phyloP scores from a whole-genome alignment of 441 rosid species.

The Gossypium lobatum region DNA sequence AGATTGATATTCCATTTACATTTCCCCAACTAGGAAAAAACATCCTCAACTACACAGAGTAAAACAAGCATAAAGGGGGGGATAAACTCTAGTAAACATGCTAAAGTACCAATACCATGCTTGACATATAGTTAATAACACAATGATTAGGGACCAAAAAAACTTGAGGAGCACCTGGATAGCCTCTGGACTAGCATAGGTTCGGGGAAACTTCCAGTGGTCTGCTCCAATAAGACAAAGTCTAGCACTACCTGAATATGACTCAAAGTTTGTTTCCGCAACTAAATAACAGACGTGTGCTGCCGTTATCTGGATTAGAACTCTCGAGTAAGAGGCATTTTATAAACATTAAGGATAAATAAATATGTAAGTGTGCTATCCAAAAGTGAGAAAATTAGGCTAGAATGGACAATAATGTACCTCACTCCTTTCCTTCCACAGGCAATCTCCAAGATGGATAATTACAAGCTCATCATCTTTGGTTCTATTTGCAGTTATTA shows the following conservation, averaged over 20 bases:
- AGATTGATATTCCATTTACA: not conserved
- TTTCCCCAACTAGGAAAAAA: not conserved
- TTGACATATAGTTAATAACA: not conserved
- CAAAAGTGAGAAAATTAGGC: not conserved
- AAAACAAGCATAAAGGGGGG: too few species aligned
- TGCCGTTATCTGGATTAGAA: slow-evolving; percentile 63
- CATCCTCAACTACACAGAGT: not conserved
- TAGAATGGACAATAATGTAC: slow-evolving; percentile 30
- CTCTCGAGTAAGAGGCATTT: not conserved
- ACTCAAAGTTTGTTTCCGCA: slow-evolving; percentile 90
- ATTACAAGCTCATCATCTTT: slow-evolving; percentile 93
- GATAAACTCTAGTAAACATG: not conserved
- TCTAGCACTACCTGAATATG: slow-evolving; percentile 88
- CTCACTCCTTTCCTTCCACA: slow-evolving; percentile 98
- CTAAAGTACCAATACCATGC: slow-evolving; percentile 9
- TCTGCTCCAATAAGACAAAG: slow-evolving; percentile 94
- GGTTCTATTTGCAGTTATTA: slow-evolving; percentile 94
- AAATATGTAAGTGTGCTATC: slow-evolving; percentile 8
- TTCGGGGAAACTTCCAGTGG: slow-evolving; percentile 89
- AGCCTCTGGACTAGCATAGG: slow-evolving; percentile 85
- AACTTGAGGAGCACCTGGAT: slow-evolving; percentile 59
- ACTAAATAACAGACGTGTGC: slow-evolving; percentile 96
- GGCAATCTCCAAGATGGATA: slow-evolving; percentile 92
- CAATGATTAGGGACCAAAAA: not conserved
- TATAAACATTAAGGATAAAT: not conserved